Conservation (phyloP, 2,329 filamentous ascomycete species). For the Coleophoma cylindrospora region DNA sequence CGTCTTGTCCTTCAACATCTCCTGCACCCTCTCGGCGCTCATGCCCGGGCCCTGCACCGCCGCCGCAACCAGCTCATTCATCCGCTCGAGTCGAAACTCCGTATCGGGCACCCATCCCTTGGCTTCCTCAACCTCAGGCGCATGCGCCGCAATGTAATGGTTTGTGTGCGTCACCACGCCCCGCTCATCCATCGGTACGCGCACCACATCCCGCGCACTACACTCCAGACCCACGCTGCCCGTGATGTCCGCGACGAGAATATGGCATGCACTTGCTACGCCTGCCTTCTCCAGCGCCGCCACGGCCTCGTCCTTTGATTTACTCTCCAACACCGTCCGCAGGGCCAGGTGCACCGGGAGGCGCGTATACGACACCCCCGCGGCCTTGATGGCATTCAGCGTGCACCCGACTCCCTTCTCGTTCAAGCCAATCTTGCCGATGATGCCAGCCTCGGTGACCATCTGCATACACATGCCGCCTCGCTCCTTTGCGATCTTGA, state of each 20-base stretch:
- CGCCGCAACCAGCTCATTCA: conserved; percentile 25
- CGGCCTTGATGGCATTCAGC: conserved; percentile 49
- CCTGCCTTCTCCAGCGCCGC: conserved; percentile 36
- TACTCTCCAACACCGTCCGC: conserved; percentile 44
- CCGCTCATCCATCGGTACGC: conserved; percentile 14
- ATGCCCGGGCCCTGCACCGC: conserved; percentile 7
- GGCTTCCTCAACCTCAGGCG: conserved; percentile 13
- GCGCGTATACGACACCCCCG: conserved; percentile 38
- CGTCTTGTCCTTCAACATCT: conserved; percentile 12
- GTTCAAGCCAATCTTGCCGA: conserved; percentile 48
- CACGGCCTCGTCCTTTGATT: conserved; percentile 38
- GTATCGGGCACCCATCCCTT: conserved; percentile 20
- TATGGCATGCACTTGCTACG: conserved; percentile 48
- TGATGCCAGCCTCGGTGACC: conserved; percentile 21
- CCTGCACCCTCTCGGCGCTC: conserved; percentile 6
- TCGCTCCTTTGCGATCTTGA: conserved; percentile 12
- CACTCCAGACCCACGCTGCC: conserved; percentile 46
- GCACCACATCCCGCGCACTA: conserved; percentile 21
- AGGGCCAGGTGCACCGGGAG: conserved; percentile 51
- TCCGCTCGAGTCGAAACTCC: conserved; percentile 22
- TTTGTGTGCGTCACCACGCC: conserved; percentile 25
- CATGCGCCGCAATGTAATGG: conserved; percentile 20
- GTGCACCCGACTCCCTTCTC: conserved; percentile 45
- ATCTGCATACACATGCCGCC: conserved; percentile 13
- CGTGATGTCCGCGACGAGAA: conserved; percentile 43